phyloP scores from a whole-genome alignment of 1,139 yeast species.

The Lodderomyces metapsilosis region DNA sequence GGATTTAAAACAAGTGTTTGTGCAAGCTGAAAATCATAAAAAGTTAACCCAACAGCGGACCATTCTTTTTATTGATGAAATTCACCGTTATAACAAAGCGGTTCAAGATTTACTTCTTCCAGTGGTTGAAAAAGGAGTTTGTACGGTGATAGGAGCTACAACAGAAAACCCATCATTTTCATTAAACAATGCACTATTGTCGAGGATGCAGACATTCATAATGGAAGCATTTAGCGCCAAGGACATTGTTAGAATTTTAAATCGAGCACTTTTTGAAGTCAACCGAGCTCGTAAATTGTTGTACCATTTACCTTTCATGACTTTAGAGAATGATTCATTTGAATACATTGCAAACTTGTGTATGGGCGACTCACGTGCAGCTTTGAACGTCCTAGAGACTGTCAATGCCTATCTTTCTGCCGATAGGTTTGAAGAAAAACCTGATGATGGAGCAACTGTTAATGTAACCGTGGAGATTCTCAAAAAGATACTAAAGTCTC shows the following conservation, averaged over 20 bases:
- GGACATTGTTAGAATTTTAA: constrained; percentile 59
- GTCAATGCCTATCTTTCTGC: constrained; percentile 44
- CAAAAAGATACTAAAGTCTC: constrained; percentile 33
- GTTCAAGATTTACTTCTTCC: constrained; percentile 87
- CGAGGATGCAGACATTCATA: constrained; percentile 85
- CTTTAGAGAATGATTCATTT: constrained; percentile 55
- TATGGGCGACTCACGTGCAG: constrained; percentile 87
- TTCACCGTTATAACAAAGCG: constrained; percentile 84
- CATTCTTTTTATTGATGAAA: constrained; percentile 85
- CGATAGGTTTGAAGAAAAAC: constrained; percentile 24
- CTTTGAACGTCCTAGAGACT: constrained; percentile 69
- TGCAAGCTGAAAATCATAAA: constrained; percentile 67
- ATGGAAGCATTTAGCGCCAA: constrained; percentile 59
- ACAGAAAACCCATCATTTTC: constrained; percentile 97
- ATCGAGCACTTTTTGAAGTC: constrained; percentile 59
- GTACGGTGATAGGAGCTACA: constrained; percentile 86
- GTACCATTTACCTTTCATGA: constrained; percentile 43
- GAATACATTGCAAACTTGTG: constrained; percentile 75
- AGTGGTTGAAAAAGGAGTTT: constrained; percentile 65
- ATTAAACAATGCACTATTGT: constrained; percentile 79
- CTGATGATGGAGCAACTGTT: constrained; percentile 17
- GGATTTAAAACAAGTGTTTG: constrained; percentile 71
- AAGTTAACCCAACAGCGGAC: constrained; percentile 68
- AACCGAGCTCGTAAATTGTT: constrained; percentile 54
- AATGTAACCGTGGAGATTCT: constrained; percentile 36